These are phyloP conservation scores for Neocucurbitaria cava DNA, from an alignment of 2,329 filamentous ascomycete species.

Conservation along the genomic window DNA sequence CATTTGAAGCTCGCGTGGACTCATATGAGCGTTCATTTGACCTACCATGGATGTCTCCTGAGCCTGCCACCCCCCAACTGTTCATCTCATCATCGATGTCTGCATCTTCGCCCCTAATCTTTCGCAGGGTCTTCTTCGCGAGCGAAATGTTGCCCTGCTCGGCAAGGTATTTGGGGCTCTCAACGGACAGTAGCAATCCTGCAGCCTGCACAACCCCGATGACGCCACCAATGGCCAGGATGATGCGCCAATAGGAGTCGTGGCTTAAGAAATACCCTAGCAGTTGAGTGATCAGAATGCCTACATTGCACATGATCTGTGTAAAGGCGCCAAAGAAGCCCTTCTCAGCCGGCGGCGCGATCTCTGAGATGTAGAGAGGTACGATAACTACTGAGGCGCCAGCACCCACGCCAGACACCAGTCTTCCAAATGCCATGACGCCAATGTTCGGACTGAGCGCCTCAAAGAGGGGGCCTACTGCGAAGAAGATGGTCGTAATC, in stretches of 20 bases:
- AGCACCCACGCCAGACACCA: slow-evolving; percentile 82
- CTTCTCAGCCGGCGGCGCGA: slow-evolving; percentile 72
- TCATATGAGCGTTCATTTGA: not conserved
- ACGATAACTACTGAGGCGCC: slow-evolving; percentile 92
- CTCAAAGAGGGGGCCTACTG: slow-evolving; percentile 77
- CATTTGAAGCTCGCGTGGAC: not conserved
- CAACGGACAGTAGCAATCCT: slow-evolving; percentile 74
- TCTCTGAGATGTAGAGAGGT: slow-evolving; percentile 92
- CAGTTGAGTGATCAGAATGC: slow-evolving; percentile 82
- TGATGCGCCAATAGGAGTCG: slow-evolving; percentile 80
- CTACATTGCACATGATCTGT: slow-evolving; percentile 91
- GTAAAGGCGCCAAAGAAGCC: slow-evolving; percentile 86
- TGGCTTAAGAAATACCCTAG: slow-evolving; percentile 88
- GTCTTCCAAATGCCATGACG: slow-evolving; percentile 74
- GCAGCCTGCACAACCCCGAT: slow-evolving; percentile 72
- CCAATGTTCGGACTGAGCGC: slow-evolving; percentile 72
- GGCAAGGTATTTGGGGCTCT: slow-evolving; percentile 88
- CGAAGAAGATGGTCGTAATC: slow-evolving; percentile 76
- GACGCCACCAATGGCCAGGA: slow-evolving; percentile 74
- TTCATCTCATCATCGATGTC: slow-evolving; percentile 78
- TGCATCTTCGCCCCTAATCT: slow-evolving; percentile 72
- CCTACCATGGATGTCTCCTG: slow-evolving; percentile 38
- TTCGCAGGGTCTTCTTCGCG: slow-evolving; percentile 74
- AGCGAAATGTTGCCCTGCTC: slow-evolving; percentile 65
- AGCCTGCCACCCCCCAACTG: slow-evolving; percentile 50